Evolutionary conservation across 176 grass and related monocot species (phyloP).

Genomic region (Ananas comosus): DNA sequence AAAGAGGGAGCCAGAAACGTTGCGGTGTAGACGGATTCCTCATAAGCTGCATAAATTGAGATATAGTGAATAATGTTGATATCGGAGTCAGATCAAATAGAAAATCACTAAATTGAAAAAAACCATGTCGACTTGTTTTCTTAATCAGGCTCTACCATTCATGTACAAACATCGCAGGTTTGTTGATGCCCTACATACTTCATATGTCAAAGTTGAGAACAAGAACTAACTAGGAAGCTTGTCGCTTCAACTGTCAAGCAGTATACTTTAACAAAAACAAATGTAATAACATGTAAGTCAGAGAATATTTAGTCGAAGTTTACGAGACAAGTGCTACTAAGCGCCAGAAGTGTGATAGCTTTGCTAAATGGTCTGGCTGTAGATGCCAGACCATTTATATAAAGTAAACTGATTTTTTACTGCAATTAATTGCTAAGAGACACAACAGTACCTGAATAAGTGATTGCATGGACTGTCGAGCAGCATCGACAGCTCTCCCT

Average conservation of each 20-base stretch:
- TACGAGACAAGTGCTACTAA: no score
- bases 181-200: no score
- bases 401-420: neutral
- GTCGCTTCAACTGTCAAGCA: no score
- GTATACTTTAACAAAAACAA: no score
- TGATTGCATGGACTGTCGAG: slow-evolving; percentile 55
- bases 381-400: neutral
- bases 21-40: slow-evolving; percentile 80
- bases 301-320: no score
- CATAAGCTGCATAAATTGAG: slow-evolving; percentile 62
- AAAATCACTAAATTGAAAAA: slow-evolving; percentile 3
- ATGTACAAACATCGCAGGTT: no score
- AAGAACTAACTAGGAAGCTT: no score
- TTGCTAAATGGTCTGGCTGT: neutral
- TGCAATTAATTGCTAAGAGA: neutral
- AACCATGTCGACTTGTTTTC: no score
- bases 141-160: no score
- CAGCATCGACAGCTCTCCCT: slow-evolving; percentile 45
- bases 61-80: slow-evolving; percentile 10
- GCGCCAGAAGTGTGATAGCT: no score
- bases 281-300: no score
- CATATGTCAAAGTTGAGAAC: no score
- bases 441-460: slow-evolving; percentile 55
- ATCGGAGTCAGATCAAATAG: neutral
- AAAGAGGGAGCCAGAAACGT: slow-evolving; percentile 87